Base-by-base conservation (phyloP, 768 basidiomycete species). In the Peribolospora kevripleyi region DNA sequence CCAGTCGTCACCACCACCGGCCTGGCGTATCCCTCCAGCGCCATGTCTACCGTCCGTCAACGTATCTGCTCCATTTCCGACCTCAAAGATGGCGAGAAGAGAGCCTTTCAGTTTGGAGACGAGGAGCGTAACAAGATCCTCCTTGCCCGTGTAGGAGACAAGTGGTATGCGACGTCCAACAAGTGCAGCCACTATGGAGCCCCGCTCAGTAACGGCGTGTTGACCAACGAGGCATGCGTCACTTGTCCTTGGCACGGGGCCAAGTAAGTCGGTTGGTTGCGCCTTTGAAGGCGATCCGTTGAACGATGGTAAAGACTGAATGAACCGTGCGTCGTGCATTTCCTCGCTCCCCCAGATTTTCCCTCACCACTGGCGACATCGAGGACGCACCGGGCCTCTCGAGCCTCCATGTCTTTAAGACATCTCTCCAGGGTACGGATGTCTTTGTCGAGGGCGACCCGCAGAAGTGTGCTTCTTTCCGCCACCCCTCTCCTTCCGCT, bases 261-360 rank as follows among this genome's bases (percentile, higher is more conserved):
- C 14, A 36, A 8, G 6, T 25, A 38, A 10, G 79, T 78, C 63
- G 51, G 76, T 66, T 38, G 55, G 14, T 14, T 53, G 47, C 25
- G 25, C 25, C 43, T 48, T 13, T 36, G 42, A 46, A 10, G 9
- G 36, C 45, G 43, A 14, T 6, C 14, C 14, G 38, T 38, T 51
- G 11, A 47, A 38, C 13, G 36, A n/a, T 7, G 14, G 41, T 38
- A 25, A 13, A 39, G 10, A 11, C 37, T 52, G n/a, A 49, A 14
- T 40, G 43, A 36, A 9, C n/a, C 39, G 57, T 55, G 14, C 10
- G 14, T 53, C 48, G 42, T 39, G 37, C 56, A 82, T 81, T 62
- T 82, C 83, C 8, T 87, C 84, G 85, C 84, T 86, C 63, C 72
- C 85, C 85, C 41, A 88, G 86, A 68, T 91, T 87, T 73, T 83